Evolutionary conservation across 2,329 filamentous ascomycete species (phyloP).

Genomic region (Nigrospora sphaerica): DNA sequence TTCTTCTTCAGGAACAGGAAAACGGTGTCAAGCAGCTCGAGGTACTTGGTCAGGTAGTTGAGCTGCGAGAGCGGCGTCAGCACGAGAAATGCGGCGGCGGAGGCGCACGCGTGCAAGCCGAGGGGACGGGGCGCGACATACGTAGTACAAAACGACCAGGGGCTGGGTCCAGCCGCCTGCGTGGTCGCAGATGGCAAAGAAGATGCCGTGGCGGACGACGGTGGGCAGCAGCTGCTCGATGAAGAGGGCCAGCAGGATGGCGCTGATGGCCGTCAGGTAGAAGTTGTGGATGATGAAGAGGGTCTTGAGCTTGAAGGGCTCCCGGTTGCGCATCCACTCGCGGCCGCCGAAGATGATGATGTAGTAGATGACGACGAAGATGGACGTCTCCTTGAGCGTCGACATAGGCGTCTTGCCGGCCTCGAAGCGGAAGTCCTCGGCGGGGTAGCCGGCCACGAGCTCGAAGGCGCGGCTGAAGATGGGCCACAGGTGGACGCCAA

Average conservation of each 20-base stretch:
- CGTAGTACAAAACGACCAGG: slow-evolving; percentile 92
- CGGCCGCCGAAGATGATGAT: slow-evolving; percentile 87
- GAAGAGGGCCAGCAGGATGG: slow-evolving; percentile 73
- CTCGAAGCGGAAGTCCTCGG: slow-evolving; percentile 79
- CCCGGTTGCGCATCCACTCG: slow-evolving; percentile 82
- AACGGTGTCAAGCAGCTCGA: slow-evolving; percentile 89
- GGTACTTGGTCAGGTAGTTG: slow-evolving; percentile 97
- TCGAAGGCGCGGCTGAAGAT: slow-evolving; percentile 87
- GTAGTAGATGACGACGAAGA: slow-evolving; percentile 85
- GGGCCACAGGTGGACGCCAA: slow-evolving; percentile 88
- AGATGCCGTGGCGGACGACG: slow-evolving; percentile 72
- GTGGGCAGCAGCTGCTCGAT: slow-evolving; percentile 86
- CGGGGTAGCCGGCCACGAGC: slow-evolving; percentile 69
- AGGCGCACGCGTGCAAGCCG: slow-evolving; percentile 13
- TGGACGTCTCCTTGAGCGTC: slow-evolving; percentile 73
- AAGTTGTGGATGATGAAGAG: slow-evolving; percentile 97
- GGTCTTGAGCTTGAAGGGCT: slow-evolving; percentile 78
- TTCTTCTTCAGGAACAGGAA: slow-evolving; percentile 99
- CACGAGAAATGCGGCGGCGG: no score
- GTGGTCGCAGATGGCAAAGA: slow-evolving; percentile 77
- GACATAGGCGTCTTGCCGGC: slow-evolving; percentile 82
- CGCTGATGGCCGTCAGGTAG: slow-evolving; percentile 81
- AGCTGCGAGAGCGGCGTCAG: slow-evolving; percentile 46
- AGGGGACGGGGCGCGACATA: slow-evolving; percentile 39
- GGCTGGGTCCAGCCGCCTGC: slow-evolving; percentile 90